Conservation (phyloP, 192 early-diverging fungal genomes). For the Gryganskiella cystojenkinii region DNA sequence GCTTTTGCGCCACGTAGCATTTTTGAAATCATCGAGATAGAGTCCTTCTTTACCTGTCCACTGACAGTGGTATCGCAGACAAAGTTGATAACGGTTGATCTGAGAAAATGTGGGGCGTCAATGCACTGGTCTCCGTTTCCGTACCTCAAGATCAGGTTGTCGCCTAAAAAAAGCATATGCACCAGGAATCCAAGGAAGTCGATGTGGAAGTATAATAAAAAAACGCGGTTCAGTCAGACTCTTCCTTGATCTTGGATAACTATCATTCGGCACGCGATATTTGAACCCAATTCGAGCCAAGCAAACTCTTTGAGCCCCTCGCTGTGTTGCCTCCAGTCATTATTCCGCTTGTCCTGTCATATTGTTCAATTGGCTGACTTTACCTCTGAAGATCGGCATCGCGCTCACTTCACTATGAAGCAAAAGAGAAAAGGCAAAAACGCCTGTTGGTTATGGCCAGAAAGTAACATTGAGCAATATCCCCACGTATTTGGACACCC, state of each 20-base stretch:
- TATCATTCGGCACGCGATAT: too few species aligned
- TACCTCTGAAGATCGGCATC: conserved; percentile 41
- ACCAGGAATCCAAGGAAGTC: too few species aligned
- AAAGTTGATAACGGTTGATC: conserved; percentile 40
- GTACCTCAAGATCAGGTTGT: conserved; percentile 44
- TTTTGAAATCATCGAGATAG: not conserved
- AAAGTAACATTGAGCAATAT: too few species aligned
- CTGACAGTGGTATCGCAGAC: conserved; percentile 45
- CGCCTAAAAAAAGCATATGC: conserved; percentile 24
- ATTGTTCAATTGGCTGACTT: not conserved
- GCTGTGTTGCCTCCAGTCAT: not conserved
- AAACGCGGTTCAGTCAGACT: not conserved
- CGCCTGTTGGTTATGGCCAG: too few species aligned
- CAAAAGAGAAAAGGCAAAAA: not conserved
- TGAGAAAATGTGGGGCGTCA: conserved; percentile 16
- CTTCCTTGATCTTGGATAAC: too few species aligned
- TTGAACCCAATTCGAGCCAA: too few species aligned
- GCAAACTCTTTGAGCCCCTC: too few species aligned
- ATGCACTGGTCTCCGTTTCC: conserved; percentile 30
- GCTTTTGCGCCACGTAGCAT: conserved; percentile 8
- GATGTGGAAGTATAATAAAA: not conserved
- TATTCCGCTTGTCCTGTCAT: not conserved
- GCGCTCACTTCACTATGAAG: conserved; percentile 37
- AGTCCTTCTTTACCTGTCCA: conserved; percentile 24
- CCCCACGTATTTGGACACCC: too few species aligned